Evolutionary conservation across 2,329 filamentous ascomycete species (phyloP), one percentile per base, ranked within the genome.

Genomic region (Parasarocladium wereldwijsianum): DNA sequence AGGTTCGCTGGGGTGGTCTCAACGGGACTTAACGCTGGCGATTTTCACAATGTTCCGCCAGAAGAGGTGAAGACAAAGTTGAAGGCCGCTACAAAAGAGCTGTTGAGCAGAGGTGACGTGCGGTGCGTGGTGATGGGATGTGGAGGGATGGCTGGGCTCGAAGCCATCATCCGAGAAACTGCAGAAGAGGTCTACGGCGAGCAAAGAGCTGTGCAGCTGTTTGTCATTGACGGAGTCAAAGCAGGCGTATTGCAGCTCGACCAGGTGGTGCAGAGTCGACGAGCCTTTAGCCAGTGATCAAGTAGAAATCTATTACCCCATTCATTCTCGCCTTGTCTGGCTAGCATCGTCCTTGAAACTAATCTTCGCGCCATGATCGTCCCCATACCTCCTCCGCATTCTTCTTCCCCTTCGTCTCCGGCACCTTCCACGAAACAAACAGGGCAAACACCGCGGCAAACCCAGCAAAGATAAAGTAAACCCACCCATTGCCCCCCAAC

Each of bases 371-470:
- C 34, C 66, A 58, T 24, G 60, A 61, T 34, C 82, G 62, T 1
- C 81, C 82, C 86, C 86, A 94, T n/a, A 93, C 85, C 47, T 93
- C 86, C 44, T 93, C 83, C 0, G 70, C 74, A 44, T 78, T 76
- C 45, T 70, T 74, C 64, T 83, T 93, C 3, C 83, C 86, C 44
- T 75, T 83, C 0, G 86, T 93, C 58, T 96, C 87, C 0, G 87
- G 87, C 12, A 96, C 82, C 26, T 61, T 70, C 55, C 63, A 69
- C 7, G 61, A 60, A 15, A 94, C 75, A 49, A 94, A 93, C 0
- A 66, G 36, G 1, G 71, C 77, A 32, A 78, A 80, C 2, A 78
- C 42, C 1, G 62, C 60, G 0, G 84, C 85, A 36, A 93, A 55
- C 0, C 51, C 76, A 0, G 84, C 75, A 51, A 98, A 98, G n/a